Conservation (phyloP, 75 land plant species). For the Pinus taeda region DNA sequence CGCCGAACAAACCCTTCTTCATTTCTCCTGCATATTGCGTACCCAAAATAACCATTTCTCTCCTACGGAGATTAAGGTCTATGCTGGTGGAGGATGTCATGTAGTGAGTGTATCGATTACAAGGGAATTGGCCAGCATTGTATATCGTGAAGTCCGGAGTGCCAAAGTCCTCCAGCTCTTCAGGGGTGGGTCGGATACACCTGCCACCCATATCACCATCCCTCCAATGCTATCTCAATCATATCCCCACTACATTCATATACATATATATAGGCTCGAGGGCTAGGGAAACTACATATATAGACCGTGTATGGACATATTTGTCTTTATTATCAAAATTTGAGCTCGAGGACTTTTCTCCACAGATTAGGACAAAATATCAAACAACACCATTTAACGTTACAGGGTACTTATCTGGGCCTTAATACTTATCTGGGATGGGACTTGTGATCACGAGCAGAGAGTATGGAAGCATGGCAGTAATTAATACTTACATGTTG, state of each 20-base stretch:
- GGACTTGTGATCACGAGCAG: background rate
- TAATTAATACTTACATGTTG: slow-evolving; percentile 75
- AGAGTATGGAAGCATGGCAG: slow-evolving; percentile 2
- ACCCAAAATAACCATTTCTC: slow-evolving; percentile 97
- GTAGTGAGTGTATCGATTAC: slow-evolving; percentile 97
- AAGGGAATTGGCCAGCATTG: slow-evolving; percentile 97
- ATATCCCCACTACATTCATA: background rate
- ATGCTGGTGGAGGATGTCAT: slow-evolving; percentile 99
- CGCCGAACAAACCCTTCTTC: slow-evolving; percentile 98
- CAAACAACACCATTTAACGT: background rate
- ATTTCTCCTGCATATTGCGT: slow-evolving; percentile 99
- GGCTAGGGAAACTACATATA: background rate
- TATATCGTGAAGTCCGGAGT: slow-evolving; percentile 99
- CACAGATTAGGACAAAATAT: background rate
- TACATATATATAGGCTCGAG: background rate
- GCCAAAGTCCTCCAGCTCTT: slow-evolving; percentile 98
- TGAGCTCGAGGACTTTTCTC: background rate
- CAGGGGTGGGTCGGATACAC: slow-evolving; percentile 98
- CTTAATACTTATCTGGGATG: background rate
- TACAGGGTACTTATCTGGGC: slow-evolving; percentile 12
- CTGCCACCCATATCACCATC: slow-evolving; percentile 60
- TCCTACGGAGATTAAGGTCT: slow-evolving; percentile 88
- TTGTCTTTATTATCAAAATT: background rate
- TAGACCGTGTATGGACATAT: background rate
- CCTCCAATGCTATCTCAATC: slow-evolving; percentile 3